Evolutionary conservation across 441 rosid species (phyloP).

Genomic region (Pelargonium myrrhifolium): DNA sequence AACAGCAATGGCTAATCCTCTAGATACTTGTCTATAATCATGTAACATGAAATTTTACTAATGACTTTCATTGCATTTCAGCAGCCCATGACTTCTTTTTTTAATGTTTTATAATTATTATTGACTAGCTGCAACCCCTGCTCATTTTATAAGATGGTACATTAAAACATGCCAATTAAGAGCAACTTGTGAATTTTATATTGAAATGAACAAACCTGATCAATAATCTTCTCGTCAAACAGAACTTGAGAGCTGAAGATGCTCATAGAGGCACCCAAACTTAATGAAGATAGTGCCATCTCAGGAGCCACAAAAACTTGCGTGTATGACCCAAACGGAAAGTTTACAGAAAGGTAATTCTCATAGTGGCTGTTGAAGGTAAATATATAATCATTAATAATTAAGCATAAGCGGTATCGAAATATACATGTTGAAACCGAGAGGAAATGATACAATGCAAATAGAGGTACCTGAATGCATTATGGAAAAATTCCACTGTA

Average conservation of each 20-base stretch:
- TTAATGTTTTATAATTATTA: too few species aligned
- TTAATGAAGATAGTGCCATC: conserved; percentile 63
- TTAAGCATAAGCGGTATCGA: conserved; percentile 9
- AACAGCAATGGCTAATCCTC: too few species aligned
- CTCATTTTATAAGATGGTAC: neutral
- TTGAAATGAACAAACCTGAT: conserved; percentile 52
- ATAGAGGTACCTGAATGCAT: conserved; percentile 63
- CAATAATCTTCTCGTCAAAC: conserved; percentile 82
- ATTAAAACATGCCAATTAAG: neutral
- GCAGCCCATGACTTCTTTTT: too few species aligned
- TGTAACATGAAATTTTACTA: too few species aligned
- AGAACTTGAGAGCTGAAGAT: conserved; percentile 75
- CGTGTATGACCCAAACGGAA: conserved; percentile 89
- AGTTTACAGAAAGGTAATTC: conserved; percentile 75
- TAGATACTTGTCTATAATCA: too few species aligned
- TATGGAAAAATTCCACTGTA: conserved; percentile 77
- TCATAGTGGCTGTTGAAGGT: conserved; percentile 69
- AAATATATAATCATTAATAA: conserved; percentile 21
- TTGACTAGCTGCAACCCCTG: too few species aligned
- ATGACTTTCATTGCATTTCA: too few species aligned
- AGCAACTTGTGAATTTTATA: neutral
- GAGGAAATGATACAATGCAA: conserved; percentile 9
- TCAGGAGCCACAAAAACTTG: conserved; percentile 89
- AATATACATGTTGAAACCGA: conserved; percentile 17
- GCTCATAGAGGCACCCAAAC: conserved; percentile 79